phyloP scores from a whole-genome alignment of 768 basidiomycete species.

The Termitomyces sp. region DNA sequence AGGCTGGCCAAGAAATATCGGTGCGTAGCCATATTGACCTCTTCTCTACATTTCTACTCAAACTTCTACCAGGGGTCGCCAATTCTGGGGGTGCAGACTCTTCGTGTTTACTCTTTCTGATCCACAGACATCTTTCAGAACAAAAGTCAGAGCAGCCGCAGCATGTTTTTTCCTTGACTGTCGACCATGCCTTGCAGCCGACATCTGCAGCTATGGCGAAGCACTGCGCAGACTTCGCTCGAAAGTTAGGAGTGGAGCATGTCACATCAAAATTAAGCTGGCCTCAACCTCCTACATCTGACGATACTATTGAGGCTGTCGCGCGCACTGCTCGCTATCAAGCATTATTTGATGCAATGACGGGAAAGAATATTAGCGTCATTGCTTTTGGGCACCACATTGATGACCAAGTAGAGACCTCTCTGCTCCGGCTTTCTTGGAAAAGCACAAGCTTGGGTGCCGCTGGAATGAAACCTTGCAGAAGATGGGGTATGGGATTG shows the following conservation, averaged over 20 bases:
- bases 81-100: slow-evolving; percentile 86
- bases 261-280: slow-evolving; percentile 50
- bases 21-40: slow-evolving; percentile 24
- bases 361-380: slow-evolving; percentile 27
- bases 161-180: slow-evolving; percentile 52
- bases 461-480: slow-evolving; percentile 61
- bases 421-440: slow-evolving; percentile 62
- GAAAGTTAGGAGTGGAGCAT: slow-evolving; percentile 42
- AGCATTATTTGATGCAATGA: slow-evolving; percentile 38
- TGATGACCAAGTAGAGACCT: slow-evolving; percentile 84
- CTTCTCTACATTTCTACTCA: background rate
- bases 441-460: slow-evolving; percentile 56
- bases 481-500: slow-evolving; percentile 80
- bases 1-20: slow-evolving; percentile 48
- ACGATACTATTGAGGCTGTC: slow-evolving; percentile 44
- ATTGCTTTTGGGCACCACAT: slow-evolving; percentile 75
- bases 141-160: slow-evolving; percentile 13
- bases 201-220: slow-evolving; percentile 54
- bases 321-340: slow-evolving; percentile 61
- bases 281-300: slow-evolving; percentile 50
- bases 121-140: slow-evolving; percentile 41
- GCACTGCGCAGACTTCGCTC: slow-evolving; percentile 40
- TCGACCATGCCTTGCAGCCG: slow-evolving; percentile 69
- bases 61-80: slow-evolving; percentile 51
- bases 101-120: slow-evolving; percentile 69